These are phyloP conservation scores for Ophiostoma quercus DNA, from an alignment of 2,329 filamentous ascomycete species.

Conservation along the genomic window DNA sequence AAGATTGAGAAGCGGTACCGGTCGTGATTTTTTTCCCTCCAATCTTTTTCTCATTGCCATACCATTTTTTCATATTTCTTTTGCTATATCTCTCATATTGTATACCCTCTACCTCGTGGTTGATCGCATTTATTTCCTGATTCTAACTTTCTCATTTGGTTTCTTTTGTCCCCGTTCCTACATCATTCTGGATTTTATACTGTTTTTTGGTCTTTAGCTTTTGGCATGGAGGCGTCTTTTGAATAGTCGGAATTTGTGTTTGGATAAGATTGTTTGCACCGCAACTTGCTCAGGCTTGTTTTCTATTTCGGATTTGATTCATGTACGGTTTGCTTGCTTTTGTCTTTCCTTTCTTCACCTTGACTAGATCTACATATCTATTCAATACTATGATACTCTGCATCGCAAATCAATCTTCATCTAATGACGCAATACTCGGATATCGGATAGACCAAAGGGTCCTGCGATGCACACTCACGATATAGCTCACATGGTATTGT, in stretches of 20 bases:
- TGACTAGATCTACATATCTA: not conserved
- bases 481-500: conserved; percentile 5
- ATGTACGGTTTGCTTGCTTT: not conserved
- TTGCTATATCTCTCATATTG: not conserved
- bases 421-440: not conserved
- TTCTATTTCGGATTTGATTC: no score
- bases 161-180: not conserved
- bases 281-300: no score
- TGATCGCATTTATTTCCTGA: not conserved
- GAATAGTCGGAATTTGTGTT: not conserved
- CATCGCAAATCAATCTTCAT: not conserved
- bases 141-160: not conserved
- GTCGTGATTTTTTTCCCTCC: not conserved
- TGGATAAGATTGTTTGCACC: not conserved
- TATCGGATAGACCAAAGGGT: not conserved
- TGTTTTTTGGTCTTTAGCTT: not conserved
- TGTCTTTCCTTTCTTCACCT: not conserved
- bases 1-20: conserved; percentile 46
- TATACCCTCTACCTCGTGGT: not conserved
- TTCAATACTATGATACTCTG: not conserved
- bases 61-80: not conserved
- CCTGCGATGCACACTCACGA: not conserved
- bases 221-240: not conserved
- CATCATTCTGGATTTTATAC: not conserved
- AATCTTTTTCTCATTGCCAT: not conserved